Percentiles rank a stretch among this genome's conserved stretches.
phyloP scores from a whole-genome alignment of 2,329 filamentous ascomycete genomes.

The Ceratocystis variospora region DNA sequence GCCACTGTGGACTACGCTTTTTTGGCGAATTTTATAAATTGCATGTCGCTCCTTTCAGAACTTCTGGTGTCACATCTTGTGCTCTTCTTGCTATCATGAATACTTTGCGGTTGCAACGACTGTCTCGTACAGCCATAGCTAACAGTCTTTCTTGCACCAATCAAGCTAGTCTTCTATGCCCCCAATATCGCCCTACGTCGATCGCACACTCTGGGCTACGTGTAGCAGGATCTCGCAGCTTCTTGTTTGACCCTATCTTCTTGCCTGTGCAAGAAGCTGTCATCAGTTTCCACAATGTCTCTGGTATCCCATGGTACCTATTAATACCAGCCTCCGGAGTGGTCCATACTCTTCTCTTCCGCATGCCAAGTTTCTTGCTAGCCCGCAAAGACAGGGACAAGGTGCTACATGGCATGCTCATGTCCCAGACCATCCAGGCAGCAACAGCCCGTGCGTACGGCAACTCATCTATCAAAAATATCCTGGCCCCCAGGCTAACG shows the following conservation, averaged over 20 bases:
- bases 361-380: slow-evolving; percentile 36
- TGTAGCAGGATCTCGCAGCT: slow-evolving; percentile 9
- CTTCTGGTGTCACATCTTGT: neutral
- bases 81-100: neutral
- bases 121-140: neutral
- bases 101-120: neutral
- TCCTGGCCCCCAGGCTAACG: slow-evolving; percentile 1
- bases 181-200: neutral
- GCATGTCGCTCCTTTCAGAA: neutral
- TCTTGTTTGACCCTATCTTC: slow-evolving; percentile 22
- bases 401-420: slow-evolving; percentile 19
- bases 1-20: neutral
- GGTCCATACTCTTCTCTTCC: slow-evolving; percentile 31
- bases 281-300: slow-evolving; percentile 30
- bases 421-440: slow-evolving; percentile 23
- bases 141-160: neutral
- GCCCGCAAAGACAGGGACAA: slow-evolving; percentile 23
- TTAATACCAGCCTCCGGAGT: slow-evolving; percentile 40
- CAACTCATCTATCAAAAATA: slow-evolving; percentile 24
- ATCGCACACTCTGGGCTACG: neutral
- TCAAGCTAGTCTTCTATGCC: neutral
- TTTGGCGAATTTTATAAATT: neutral
- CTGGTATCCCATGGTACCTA: slow-evolving; percentile 40
- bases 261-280: slow-evolving; percentile 32
- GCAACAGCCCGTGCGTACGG: slow-evolving; percentile 23